Evolutionary conservation across 129 eudicot species (phyloP).

Genomic region (Gnaphalium uliginosum): DNA sequence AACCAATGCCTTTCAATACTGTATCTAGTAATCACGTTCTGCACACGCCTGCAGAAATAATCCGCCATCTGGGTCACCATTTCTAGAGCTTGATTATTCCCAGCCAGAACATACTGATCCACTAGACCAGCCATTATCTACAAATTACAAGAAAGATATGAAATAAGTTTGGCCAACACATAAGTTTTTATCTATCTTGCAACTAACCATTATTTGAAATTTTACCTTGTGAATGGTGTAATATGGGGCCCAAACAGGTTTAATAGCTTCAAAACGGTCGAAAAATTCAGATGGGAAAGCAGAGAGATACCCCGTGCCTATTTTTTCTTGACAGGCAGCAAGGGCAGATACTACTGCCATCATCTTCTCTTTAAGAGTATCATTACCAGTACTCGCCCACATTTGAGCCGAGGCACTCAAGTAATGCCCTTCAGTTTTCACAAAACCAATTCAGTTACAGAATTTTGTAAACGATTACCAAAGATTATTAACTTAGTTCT

Average conservation of each 20-base stretch:
- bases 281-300: slow-evolving; percentile 81
- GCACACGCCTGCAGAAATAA: slow-evolving; percentile 76
- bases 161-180: neutral
- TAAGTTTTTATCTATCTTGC: neutral
- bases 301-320: slow-evolving; percentile 81
- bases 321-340: slow-evolving; percentile 62
- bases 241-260: slow-evolving; percentile 89
- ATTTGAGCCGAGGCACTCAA: slow-evolving; percentile 20
- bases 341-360: slow-evolving; percentile 35
- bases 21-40: slow-evolving; percentile 55
- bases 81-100: slow-evolving; percentile 47
- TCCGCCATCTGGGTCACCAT: slow-evolving; percentile 75
- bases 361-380: slow-evolving; percentile 43
- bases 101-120: slow-evolving; percentile 73
- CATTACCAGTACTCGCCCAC: slow-evolving; percentile 37
- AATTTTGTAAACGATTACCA: too few relatives aligned
- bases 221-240: slow-evolving; percentile 93
- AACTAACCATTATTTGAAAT: neutral
- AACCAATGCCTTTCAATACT: slow-evolving; percentile 77
- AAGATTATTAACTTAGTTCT: too few relatives aligned
- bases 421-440: slow-evolving; percentile 23
- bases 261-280: slow-evolving; percentile 67
- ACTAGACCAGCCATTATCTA: slow-evolving; percentile 92
- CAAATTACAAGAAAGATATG: slow-evolving; percentile 23
- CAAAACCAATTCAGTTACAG: neutral